Base-by-base conservation (phyloP, 2,329 filamentous ascomycete genomes). In the Aspergillus unguis region DNA sequence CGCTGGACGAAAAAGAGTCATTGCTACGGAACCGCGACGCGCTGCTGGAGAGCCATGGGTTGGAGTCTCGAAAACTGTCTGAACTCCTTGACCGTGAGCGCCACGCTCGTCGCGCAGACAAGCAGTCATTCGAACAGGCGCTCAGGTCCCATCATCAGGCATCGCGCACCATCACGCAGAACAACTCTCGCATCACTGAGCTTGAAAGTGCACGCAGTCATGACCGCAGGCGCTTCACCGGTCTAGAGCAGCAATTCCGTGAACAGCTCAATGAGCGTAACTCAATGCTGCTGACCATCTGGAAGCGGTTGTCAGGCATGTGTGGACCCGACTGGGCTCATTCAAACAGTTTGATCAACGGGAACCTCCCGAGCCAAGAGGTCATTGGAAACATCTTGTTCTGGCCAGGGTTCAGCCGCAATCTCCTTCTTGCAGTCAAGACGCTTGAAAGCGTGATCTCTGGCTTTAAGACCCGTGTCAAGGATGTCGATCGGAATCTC, bases 311-410 rank as follows among this genome's bases (percentile, higher is more conserved):
- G 6, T 92, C 90, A 3, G 80, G 84, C 0, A 80, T 97, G 40
- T 97, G 94, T 64, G 94, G 94, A 8, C 82, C 85, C 0, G 94
- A 97, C 66, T 99, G 94, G 92, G 84, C 88, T 4, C 88, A 96
- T 69, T 85, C 87, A 64, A 92, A 97, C 70, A 87, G 87, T 52
- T 83, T 96, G 26, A 88, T 97, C 66, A 92, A 94, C 63, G 90
- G 91, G 23, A 88, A 92, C 54, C 75, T 95, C 5, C 90, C 92
- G 0, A 90, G 87, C 9, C 80, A 95, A 32, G 92, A 96, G 64
- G 85, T 91, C 10, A 88, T 99, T 56, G 85, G 86, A 1, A 92
- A 86, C 45, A 90, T 94, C 72, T 80, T 97, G 4, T 77, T 77
- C 62, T 77, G 74, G 74, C 86, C 88, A 0, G 89, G 88, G 1